These are phyloP conservation scores for Ceratobasidium sp. DNA, from an alignment of 1,284 basidiomycete genomes.

Conservation along the genomic window DNA sequence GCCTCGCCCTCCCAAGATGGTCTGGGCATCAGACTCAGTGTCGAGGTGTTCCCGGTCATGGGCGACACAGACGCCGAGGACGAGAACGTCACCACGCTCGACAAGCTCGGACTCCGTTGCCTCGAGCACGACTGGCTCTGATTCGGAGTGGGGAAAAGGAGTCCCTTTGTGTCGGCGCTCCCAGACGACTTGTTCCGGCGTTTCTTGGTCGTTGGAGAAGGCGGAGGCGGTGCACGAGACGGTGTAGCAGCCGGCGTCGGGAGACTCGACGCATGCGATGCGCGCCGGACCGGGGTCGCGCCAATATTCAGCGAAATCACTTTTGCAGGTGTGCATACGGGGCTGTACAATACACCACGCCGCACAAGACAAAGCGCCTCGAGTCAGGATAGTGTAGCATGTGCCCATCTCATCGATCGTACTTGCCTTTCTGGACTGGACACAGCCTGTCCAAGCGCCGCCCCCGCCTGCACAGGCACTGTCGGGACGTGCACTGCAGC, in stretches of 20 bases:
- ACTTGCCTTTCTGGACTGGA: constrained; percentile 18
- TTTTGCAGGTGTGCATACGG: not conserved
- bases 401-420: constrained; percentile 4
- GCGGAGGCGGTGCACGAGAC: not conserved
- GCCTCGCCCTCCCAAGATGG: constrained; percentile 5
- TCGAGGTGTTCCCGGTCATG: not conserved
- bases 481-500: not conserved
- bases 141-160: too few relatives aligned
- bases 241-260: not conserved
- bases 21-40: not conserved
- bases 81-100: constrained; percentile 1
- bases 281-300: not conserved
- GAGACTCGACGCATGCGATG: too few relatives aligned
- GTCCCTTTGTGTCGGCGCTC: not conserved
- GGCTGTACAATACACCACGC: too few relatives aligned
- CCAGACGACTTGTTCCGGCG: constrained; percentile 5
- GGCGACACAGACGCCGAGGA: not conserved
- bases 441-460: too few relatives aligned
- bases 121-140: not conserved
- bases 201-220: not conserved
- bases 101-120: constrained; percentile 11
- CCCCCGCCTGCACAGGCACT: not conserved
- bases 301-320: constrained; percentile 31
- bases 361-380: not conserved
- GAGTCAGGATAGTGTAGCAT: constrained; percentile 20